Conservation (phyloP, 371 early-diverging fungal genomes). For the Funneliformis caledonium region DNA sequence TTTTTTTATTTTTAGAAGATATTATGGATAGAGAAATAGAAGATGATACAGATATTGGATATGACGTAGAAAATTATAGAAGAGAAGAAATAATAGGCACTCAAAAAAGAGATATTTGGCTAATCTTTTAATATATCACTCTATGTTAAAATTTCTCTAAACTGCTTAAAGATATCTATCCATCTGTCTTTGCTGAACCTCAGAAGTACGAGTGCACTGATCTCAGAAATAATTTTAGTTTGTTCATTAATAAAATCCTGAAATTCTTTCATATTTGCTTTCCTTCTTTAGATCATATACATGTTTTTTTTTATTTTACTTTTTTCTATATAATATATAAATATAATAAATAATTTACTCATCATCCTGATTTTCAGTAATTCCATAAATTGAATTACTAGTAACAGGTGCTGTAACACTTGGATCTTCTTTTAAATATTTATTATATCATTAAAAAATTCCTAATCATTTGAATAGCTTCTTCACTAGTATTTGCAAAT, state of each 20-base stretch:
- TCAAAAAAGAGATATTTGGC: conserved; percentile 2
- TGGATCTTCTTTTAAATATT: neutral
- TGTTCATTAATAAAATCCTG: neutral
- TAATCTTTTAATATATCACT: neutral
- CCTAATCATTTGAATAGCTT: neutral
- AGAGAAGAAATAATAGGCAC: neutral
- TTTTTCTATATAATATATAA: neutral
- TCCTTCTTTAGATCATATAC: no score
- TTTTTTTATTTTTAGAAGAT: no score
- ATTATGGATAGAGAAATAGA: neutral
- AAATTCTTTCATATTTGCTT: neutral
- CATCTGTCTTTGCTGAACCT: neutral
- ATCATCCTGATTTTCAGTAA: neutral
- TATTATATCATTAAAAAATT: neutral
- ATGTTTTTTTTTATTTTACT: neutral
- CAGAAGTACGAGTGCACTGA: neutral
- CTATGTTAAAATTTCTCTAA: neutral
- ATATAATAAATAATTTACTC: neutral
- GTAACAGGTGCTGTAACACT: neutral
- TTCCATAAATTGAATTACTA: neutral
- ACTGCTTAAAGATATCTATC: neutral
- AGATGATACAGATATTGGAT: no score
- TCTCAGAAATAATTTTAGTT: neutral
- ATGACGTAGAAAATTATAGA: neutral
- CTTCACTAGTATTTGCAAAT: neutral